Evolutionary conservation across 1,139 yeast species (phyloP), one percentile per base, ranked within the genome.

Genomic region (Sugiyamaella xylanicola): DNA sequence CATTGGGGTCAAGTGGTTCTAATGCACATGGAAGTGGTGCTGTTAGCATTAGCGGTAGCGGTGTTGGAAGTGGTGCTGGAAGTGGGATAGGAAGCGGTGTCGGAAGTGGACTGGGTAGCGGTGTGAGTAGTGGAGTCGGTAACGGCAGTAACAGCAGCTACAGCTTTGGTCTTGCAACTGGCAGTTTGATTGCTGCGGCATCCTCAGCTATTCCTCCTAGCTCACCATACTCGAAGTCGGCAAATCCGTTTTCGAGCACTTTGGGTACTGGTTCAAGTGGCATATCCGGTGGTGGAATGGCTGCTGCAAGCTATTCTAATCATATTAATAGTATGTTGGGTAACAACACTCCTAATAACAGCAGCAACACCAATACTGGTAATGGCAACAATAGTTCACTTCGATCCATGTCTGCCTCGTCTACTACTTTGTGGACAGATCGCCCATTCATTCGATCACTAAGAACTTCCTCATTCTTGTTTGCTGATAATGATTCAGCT

Each of bases 401-500:
- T 2, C 46, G 58, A 44, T 55, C 58, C n/a, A 55, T 52, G 58
- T 54, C 56, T 4, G 47, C 57, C n/a, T 54, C 56, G 13, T 47
- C 59, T 5, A 51, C 57, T 19, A 39, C 59, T 7, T 47, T 56
- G 13, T 54, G 59, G 56, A 44, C 35, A 25, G 59, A 55, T 19
- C 29, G 54, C 13, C 57, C 55, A 13, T 39, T 44, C 11, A 41
- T 49, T 8, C 36, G 50, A 42, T 49, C 56, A 1, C 43, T 49
- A 19, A 48, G 56, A n/a, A 55, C 52, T 2, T 52, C 53, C 13
- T 52, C 56, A 16, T 48, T 42, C 15, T 19, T 51, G 20, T 45
- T 56, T 11, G 68, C 66, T 48, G 66, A 67, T 47, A 64, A 71
- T 46, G 78, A 72, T 32, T 75, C 75, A 45, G 82, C 80, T 0